A percentile compares a stretch with the other conserved stretches of the same genome.
These are phyloP conservation scores for Verticillium longisporum DNA, from an alignment of 2,329 filamentous ascomycete genomes.

Conservation along the genomic window DNA sequence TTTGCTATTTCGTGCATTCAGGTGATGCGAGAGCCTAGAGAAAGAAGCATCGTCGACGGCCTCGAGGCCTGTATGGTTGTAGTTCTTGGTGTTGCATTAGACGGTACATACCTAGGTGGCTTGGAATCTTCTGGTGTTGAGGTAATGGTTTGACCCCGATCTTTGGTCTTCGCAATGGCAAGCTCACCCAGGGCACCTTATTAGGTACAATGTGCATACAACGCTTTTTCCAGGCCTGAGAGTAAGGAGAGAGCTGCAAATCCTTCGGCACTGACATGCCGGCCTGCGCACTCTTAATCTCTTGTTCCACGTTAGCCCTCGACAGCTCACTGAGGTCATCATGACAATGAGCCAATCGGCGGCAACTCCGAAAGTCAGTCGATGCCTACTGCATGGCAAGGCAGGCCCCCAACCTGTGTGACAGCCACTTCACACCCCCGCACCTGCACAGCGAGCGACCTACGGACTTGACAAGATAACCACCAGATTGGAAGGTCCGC, in stretches of 20 bases:
- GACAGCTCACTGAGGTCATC: neutral
- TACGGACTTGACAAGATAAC: neutral
- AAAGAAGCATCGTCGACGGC: neutral
- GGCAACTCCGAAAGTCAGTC: neutral
- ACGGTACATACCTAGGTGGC: neutral
- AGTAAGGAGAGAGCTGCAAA: no score
- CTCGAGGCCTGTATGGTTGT: neutral
- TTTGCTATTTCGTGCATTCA: neutral
- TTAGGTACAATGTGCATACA: neutral
- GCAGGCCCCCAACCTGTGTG: neutral
- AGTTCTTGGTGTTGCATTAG: neutral
- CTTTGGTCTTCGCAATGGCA: neutral
- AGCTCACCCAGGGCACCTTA: neutral
- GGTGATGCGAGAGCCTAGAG: neutral
- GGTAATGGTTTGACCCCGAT: neutral
- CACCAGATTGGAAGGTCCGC: neutral
- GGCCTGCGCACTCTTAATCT: neutral
- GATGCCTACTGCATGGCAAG: neutral
- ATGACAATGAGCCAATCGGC: neutral
- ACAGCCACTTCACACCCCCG: neutral
- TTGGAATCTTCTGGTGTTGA: neutral
- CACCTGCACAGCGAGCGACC: neutral
- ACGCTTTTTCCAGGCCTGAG: neutral
- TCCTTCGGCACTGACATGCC: neutral
- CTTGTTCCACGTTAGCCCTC: neutral